Evolutionary conservation across 163 green algal species (phyloP), one percentile per base, ranked within the genome.

Genomic region (Chlamydomonas reinhardtii): DNA sequence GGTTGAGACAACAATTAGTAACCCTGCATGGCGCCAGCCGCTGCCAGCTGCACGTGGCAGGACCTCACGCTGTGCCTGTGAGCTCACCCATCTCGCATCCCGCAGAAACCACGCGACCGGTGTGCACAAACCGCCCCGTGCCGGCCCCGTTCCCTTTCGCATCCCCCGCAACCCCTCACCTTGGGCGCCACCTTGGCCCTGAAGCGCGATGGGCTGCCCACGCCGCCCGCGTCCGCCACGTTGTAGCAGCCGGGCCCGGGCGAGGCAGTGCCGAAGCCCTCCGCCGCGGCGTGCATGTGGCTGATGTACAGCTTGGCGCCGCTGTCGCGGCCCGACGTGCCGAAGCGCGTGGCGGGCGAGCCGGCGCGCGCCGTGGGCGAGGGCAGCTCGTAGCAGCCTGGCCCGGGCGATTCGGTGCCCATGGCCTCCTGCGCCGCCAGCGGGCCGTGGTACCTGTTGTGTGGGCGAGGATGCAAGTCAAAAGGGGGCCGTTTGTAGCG

Each of bases 291-390:
- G 76, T 84, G 76, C 19, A 75, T 75, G 62, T 76, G 66, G 12
- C 48, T 73, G 66, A 85, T 77, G 78, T 77, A 85, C 64, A 85
- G n/a, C 68, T 85, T 85, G 48, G 78, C 76, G 29, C 68, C 78
- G 19, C 68, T 69, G 34, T 85, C 78, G 4, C 78, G 66, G 3
- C 66, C 52, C 24, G 48, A 71, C 24, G 78, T 77, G 43, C 78
- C 78, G 43, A 85, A 85, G 31, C 68, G 66, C 22, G 78, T 77
- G 25, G 39, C 52, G 31, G 65, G 65, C 12, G 68, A 39, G 17
- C 22, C 29, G 22, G 31, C 5, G 32, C 34, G 27, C 27, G 22
- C 70, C 14, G 48, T 64, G 48, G 68, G 16, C 37, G 48, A 24
- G 15, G 68, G 78, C 68, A 85, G 16, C 16, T 76, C 68, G 68